These are phyloP conservation scores for Didymella pomorum DNA, from an alignment of 2,329 filamentous ascomycete genomes.

Conservation along the genomic window DNA sequence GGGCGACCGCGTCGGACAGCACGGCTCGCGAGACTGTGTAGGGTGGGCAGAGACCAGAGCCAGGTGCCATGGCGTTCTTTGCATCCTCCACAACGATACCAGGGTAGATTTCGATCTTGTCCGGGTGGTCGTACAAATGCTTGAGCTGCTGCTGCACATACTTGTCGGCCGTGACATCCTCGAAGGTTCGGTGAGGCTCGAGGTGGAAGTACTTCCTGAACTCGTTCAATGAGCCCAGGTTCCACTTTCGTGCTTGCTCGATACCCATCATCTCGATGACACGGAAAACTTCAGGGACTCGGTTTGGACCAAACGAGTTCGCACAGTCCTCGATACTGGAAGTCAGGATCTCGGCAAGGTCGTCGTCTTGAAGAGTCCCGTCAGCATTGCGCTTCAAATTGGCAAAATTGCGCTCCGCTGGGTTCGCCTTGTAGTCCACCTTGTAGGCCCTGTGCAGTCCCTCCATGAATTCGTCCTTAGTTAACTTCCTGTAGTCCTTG, in stretches of 20 bases:
- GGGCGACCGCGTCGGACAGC: conserved; percentile 78
- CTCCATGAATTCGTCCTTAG: conserved; percentile 66
- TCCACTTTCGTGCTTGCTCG: conserved; percentile 78
- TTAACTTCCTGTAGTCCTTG: conserved; percentile 63
- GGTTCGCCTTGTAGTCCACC: conserved; percentile 67
- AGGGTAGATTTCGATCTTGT: conserved; percentile 82
- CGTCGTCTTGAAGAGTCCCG: conserved; percentile 77
- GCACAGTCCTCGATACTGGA: conserved; percentile 79
- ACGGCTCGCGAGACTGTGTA: conserved; percentile 81
- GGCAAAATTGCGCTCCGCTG: conserved; percentile 72
- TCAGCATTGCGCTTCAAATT: conserved; percentile 69
- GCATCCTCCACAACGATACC: conserved; percentile 79
- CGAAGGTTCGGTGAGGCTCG: conserved; percentile 77
- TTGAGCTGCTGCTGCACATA: conserved; percentile 70
- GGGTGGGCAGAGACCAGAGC: conserved; percentile 76
- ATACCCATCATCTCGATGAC: conserved; percentile 84
- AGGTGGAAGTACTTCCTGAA: conserved; percentile 84
- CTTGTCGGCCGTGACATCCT: conserved; percentile 82
- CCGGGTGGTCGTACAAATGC: conserved; percentile 73
- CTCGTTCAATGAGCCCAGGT: conserved; percentile 80
- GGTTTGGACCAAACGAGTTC: conserved; percentile 66
- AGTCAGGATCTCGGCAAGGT: conserved; percentile 74
- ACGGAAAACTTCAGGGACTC: conserved; percentile 76
- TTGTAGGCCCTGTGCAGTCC: conserved; percentile 70
- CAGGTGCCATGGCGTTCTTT: conserved; percentile 72